Base-by-base conservation (phyloP, 345 rosid species). In the Salix exigua region DNA sequence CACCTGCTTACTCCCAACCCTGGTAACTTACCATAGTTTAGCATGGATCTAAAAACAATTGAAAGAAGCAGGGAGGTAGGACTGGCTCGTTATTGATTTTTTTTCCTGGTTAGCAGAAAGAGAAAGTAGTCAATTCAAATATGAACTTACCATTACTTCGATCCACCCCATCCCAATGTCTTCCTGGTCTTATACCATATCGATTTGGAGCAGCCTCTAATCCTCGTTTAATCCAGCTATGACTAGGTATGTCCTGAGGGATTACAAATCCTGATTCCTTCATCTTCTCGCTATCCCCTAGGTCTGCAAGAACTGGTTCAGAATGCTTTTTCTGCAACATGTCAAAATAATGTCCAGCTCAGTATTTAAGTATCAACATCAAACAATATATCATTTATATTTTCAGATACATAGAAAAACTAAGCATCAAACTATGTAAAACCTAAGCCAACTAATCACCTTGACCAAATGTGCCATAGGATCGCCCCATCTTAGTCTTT, bases 161-260 rank as follows among this genome's bases (percentile, higher is more conserved):
- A 77, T 93, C 97, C 7, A 96, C 94, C 5, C 98, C 98, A 85
- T 96, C 99, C 99, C 99, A 96, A 66, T 93, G 99, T 76, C 98
- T 88, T 80, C 99, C 99, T 4, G 99, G 97, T 83, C 78, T 89
- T 66, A 96, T 92, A 46, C 96, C 94, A 73, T 96, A 93, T 62
- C 93, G 87, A 80, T 96, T 96, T 16, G 95, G 85, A 65, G 96
- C 91, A 60, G 97, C 91, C 37, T 91, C 94, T 66, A 91, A 66
- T 30, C 94, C 88, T 87, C 99, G 87, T 76, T 85, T 88, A 51
- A 93, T 46, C 98, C 97, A 96, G 86, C 97, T 92, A 77, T 92
- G 96, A 75, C 73, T 84, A 11, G 98, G 99, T 55, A 89, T 82
- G 33, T 81, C 91, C 70, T 96, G 98, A 42, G 99, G 99, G 72